Evolutionary conservation across 352 stramenopile species (phyloP), one percentile per base, ranked within the genome.

Genomic region (Globisporangium lucens): DNA sequence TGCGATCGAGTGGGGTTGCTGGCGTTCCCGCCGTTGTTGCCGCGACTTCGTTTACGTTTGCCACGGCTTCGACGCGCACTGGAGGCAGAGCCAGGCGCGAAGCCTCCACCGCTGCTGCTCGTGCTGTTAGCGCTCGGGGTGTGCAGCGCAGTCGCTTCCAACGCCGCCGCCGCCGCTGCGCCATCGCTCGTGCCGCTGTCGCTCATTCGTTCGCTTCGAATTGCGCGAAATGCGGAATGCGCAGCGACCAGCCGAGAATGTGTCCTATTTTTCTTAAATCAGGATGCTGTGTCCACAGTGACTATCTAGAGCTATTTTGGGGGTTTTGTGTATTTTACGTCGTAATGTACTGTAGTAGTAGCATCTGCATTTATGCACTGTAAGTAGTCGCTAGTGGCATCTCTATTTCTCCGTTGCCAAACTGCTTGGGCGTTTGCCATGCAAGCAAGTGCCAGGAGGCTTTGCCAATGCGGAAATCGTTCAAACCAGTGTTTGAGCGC

Each of bases 41-140:
- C 71, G 12, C 63, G 59, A 43, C 59, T 75, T 43, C 76, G 71
- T 57, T 83, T 84, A 55, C 76, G 75, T 27, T 83, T 85, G 35
- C 78, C 72, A 13, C 63, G 63, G 41, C 64, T 47, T 59, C 49
- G 57, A 41, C 58, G 57, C 67, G 67, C 27, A 36, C 61, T 43
- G n/a, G 20, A 69, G 75, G 43, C 74, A 64, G 41, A 61, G 71
- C 49, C 67, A 52, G 60, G 65, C 5, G 12, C 43, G 29, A 29
- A 63, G 52, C 17, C 27, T 13, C 57, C 24, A 57, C 47, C 60
- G 15, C 36, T 20, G 15, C 12, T 29, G 33, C 51, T n/a, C 13
- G 15, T 38, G 36, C 47, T 35, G 12, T 4, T 67, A 6, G 17
- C 36, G 35, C 15, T 20, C 35, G 20, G 56, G 9, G 56, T 56